Base-by-base conservation (phyloP, 495 filamentous ascomycete genomes). In the Cryomyces minteri region DNA sequence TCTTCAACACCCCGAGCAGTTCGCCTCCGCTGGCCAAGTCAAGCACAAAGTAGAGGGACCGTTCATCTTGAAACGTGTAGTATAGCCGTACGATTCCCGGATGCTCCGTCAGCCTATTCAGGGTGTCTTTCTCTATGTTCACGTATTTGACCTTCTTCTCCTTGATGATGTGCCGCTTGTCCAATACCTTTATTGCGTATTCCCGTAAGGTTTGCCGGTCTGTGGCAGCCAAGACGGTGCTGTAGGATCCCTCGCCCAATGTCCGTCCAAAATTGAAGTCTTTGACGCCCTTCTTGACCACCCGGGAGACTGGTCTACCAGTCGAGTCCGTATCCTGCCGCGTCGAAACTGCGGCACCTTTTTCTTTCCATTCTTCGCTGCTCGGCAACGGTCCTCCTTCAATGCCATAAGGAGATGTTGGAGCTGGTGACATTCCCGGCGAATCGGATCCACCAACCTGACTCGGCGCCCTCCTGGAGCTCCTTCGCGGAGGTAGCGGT, bases 91-190 rank as follows among this genome's bases (percentile, higher is more conserved):
- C 88, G 52, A 99, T 86, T 8, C 92, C 92, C 6, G 92, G 92
- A 56, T 99, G 92, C 43, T 96, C 90, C 11, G 86, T 94, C 43
- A 99, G 66, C 48, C 88, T 79, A 57, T 99, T 99, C 32, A 99
- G 70, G 7, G 92, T 94, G 62, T 99, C 87, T 66, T 94, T 95
- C 65, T 99, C 92, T 51, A 99, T 96, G 61, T 95, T 95, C 58
- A 99, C 92, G 59, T 99, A 99, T 68, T 99, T 99, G 51, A 99
- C 92, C 69, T 99, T 99, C 62, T 88, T 94, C 65, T 99, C 92
- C 67, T 95, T 96, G 69, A 99, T 96, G 54, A 99, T 99, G 62
- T 99, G 92, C 51, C 86, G 79, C 66, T 99, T 99, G 63, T 96
- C 90, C 37, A 99, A 70, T 29, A 99, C 88, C 58, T 99, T 99